phyloP scores from a whole-genome alignment of 805 yeast species.

The Cyberlindnera xylosilytica region DNA sequence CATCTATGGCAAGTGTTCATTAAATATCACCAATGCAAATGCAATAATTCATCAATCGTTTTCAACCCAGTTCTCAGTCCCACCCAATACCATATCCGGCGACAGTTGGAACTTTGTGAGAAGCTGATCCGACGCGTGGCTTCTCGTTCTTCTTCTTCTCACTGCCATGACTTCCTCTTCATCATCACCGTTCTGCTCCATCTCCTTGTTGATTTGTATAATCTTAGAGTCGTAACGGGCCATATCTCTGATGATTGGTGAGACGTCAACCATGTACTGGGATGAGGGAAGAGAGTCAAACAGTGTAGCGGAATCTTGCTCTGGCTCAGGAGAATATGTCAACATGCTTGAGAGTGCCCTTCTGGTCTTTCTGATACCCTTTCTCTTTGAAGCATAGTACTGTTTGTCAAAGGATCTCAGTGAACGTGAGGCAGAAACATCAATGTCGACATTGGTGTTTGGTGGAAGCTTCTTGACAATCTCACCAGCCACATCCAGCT shows the following conservation, averaged over 20 bases:
- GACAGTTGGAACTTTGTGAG: not conserved
- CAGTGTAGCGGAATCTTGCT: slow-evolving; percentile 6
- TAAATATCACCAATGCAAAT: not conserved
- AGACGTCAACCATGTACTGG: slow-evolving; percentile 18
- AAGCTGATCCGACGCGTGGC: not conserved
- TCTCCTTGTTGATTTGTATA: not conserved
- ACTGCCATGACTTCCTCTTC: slow-evolving; percentile 3
- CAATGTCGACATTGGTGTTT: not conserved
- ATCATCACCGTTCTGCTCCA: not conserved
- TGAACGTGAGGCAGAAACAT: not conserved
- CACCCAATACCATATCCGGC: not conserved
- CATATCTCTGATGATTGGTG: slow-evolving; percentile 25
- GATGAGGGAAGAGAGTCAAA: slow-evolving; percentile 15
- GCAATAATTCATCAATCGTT: not conserved
- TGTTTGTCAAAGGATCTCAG: slow-evolving; percentile 15
- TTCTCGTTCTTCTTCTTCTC: slow-evolving; percentile 1
- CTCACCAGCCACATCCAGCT: slow-evolving; percentile 33
- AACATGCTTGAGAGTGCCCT: slow-evolving; percentile 8
- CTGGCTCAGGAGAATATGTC: slow-evolving; percentile 8
- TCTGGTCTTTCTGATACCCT: slow-evolving; percentile 17
- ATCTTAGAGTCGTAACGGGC: slow-evolving; percentile 20
- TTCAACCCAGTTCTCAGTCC: not conserved
- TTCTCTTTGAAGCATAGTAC: slow-evolving; percentile 16
- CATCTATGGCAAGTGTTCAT: no score
- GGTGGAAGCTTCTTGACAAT: slow-evolving; percentile 8